These are phyloP conservation scores for Clathrus columnatus DNA, from an alignment of 768 basidiomycete species.

Conservation along the genomic window DNA sequence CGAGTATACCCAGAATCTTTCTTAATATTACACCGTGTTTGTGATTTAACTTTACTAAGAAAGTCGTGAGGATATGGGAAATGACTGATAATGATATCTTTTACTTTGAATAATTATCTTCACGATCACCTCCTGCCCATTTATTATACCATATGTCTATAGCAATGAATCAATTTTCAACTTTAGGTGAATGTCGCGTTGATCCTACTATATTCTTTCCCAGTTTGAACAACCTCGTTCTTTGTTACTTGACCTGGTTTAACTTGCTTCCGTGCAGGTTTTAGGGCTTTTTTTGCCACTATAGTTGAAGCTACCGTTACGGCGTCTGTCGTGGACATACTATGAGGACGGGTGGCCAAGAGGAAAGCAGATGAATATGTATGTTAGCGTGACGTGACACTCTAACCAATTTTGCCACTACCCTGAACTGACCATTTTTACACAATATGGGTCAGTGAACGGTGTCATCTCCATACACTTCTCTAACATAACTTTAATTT, in stretches of 20 bases:
- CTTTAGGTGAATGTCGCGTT: background rate
- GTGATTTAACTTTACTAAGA: constrained; percentile 82
- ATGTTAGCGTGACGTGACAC: background rate
- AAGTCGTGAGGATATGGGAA: constrained; percentile 7
- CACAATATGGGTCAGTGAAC: constrained; percentile 5
- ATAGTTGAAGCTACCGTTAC: background rate
- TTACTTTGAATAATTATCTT: constrained; percentile 92
- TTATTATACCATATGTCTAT: constrained; percentile 98
- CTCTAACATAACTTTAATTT: background rate
- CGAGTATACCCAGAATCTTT: constrained; percentile 89
- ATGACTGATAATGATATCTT: background rate
- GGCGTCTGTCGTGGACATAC: constrained; percentile 2
- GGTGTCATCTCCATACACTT: background rate
- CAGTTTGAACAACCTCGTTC: constrained; percentile 80
- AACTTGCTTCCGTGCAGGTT: constrained; percentile 92
- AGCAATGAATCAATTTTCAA: constrained; percentile 9
- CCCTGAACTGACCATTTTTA: background rate
- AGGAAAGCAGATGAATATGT: background rate
- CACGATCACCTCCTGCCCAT: constrained; percentile 99
- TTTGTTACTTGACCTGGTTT: constrained; percentile 85
- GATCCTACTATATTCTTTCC: constrained; percentile 89
- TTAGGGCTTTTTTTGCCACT: constrained; percentile 50
- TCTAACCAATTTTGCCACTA: background rate
- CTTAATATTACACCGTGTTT: constrained; percentile 84
- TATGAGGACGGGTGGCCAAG: background rate